A percentile compares a stretch with the other conserved stretches of the same genome.
phyloP scores from a whole-genome alignment of 768 basidiomycete genomes.

The Gymnopilus dilepis region DNA sequence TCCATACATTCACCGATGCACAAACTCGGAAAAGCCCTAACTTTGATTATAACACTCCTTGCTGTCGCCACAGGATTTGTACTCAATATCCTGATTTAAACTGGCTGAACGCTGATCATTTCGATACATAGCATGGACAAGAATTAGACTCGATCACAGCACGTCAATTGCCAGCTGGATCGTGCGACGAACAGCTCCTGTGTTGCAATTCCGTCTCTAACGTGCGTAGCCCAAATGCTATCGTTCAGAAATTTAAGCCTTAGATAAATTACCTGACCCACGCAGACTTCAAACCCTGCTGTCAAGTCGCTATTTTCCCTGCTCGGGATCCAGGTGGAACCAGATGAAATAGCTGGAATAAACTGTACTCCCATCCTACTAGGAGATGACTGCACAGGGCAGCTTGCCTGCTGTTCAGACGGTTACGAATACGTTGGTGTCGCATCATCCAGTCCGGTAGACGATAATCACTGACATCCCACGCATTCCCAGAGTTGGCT shows the following conservation, averaged over 20 bases:
- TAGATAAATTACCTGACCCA: not conserved
- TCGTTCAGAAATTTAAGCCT: no score
- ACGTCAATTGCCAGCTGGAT: not conserved
- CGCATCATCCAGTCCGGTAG: no score
- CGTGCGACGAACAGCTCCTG: not conserved
- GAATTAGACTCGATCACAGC: no score
- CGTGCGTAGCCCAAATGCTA: not conserved
- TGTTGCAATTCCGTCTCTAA: slow-evolving; percentile 1
- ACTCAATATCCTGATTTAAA: not conserved
- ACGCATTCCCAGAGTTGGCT: not conserved
- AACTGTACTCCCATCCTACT: not conserved
- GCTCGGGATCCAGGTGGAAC: not conserved
- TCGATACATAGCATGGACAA: not conserved
- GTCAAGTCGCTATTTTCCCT: not conserved
- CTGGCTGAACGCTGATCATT: no score
- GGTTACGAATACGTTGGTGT: slow-evolving; percentile 2
- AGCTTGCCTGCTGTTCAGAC: not conserved
- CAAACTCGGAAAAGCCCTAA: no score
- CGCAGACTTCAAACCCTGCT: not conserved
- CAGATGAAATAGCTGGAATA: not conserved
- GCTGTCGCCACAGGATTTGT: not conserved
- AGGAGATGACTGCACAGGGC: not conserved
- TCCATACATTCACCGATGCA: no score
- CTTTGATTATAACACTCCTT: no score
- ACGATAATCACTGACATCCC: not conserved